These are phyloP conservation scores for Lepidium campestre DNA, from an alignment of 441 rosid species.

Conservation along the genomic window DNA sequence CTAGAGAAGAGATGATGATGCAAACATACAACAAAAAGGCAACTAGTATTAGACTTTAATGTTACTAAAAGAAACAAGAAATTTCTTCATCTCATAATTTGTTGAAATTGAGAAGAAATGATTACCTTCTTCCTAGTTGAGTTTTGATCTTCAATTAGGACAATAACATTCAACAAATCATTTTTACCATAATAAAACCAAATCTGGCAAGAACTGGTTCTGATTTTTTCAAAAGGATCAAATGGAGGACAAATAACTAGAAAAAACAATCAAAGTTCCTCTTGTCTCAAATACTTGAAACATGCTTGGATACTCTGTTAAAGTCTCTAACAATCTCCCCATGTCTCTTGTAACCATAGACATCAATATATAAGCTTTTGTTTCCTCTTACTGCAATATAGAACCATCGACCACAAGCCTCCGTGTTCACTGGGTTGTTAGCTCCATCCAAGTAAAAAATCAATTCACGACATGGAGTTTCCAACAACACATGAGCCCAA, in stretches of 20 bases:
- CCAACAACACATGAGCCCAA: conserved; percentile 83
- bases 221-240: conserved; percentile 9
- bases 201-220: conserved; percentile 1
- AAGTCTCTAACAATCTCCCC: too few relatives aligned
- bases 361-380: too few relatives aligned
- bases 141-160: conserved; percentile 8
- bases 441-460: conserved; percentile 93
- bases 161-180: neutral
- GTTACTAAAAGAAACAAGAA: neutral
- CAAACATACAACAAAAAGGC: conserved; percentile 1
- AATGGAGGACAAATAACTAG: neutral
- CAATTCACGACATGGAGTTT: conserved; percentile 53
- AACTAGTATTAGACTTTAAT: neutral
- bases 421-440: conserved; percentile 94
- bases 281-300: too few relatives aligned
- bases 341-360: too few relatives aligned
- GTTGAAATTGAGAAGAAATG: neutral
- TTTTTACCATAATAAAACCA: conserved; percentile 22
- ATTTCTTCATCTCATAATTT: neutral
- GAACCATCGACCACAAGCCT: conserved; percentile 89
- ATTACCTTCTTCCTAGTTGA: conserved; percentile 11
- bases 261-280: neutral
- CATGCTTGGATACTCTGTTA: too few relatives aligned
- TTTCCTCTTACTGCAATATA: conserved; percentile 45
- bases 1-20: neutral